Evolutionary conservation across 768 basidiomycete species (phyloP), one percentile per base, ranked within the genome.

Genomic region (Panus rudis): DNA sequence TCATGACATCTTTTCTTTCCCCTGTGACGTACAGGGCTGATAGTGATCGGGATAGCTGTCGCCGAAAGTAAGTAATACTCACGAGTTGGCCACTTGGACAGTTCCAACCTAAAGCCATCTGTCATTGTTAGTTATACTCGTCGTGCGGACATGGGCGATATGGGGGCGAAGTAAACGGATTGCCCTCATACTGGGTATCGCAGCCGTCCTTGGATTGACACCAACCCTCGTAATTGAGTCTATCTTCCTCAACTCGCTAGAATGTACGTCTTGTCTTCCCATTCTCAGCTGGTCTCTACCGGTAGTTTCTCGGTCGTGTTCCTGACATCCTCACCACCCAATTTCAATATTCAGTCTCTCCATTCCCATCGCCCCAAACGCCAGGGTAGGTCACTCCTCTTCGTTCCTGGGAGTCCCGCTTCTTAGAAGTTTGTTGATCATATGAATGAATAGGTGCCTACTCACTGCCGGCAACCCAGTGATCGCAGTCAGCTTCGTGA

Each of bases 101-200:
- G 33, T 20, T 17, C 7, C 7, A 35, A 35, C n/a, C 16, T 17
- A 17, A 35, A 7, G 10, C 33, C 7, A 8, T 17, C 33, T 8
- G n/a, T n/a, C 35, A 8, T n/a, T 25, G 13, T 22, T 39, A 39
- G 38, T 23, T 12, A 43, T 43, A 12, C 17, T 43, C n/a, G 17
- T 34, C 16, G 42, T 43, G 16, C 42, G 31, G 5, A 43, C 42
- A 17, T 43, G 42, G 42, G 42, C 31, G 19, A 32, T 43, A 19
- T 43, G 42, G 42, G 42, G 42, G 25, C n/a, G 31, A 6, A 19
- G 31, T 14, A 7, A 34, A 19, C 5, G 31, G 6, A 10, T 43
- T 7, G 42, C 7, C 16, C 20, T 43, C 21, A 14, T 20, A 10
- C 19, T 43, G n/a, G 21, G 11, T 14, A 20, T 35, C 21, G 20